A percentile compares a stretch with the other conserved stretches of the same genome.
These are phyloP conservation scores for Sapria himalayana DNA, from an alignment of 345 rosid species.

Conservation along the genomic window DNA sequence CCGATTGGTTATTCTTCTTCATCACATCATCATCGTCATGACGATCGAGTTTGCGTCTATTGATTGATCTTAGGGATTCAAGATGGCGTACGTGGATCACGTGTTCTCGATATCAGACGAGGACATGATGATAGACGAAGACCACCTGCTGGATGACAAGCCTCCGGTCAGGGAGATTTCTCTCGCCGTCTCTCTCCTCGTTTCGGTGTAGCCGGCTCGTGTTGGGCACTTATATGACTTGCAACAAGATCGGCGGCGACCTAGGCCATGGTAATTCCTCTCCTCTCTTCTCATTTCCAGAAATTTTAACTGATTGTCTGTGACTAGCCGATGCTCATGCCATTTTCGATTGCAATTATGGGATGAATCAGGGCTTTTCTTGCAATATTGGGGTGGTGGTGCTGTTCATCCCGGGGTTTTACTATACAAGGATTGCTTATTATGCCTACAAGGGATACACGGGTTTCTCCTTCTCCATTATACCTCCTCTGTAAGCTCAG, in stretches of 20 bases:
- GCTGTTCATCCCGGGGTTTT: conserved; percentile 81
- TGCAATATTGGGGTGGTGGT: conserved; percentile 54
- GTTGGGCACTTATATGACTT: conserved; percentile 50
- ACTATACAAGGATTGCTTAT: conserved; percentile 79
- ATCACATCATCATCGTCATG: too few species aligned
- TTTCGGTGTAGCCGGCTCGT: conserved; percentile 64
- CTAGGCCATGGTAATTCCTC: conserved; percentile 63
- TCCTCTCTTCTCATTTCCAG: neutral
- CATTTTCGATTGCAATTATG: neutral
- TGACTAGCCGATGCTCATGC: too few species aligned
- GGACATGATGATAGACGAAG: conserved; percentile 55
- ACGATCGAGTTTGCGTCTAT: too few species aligned
- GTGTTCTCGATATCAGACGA: conserved; percentile 93
- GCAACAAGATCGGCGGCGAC: conserved; percentile 72
- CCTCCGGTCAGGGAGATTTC: conserved; percentile 93
- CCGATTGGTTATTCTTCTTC: too few species aligned
- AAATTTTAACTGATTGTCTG: too few species aligned
- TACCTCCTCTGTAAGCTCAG: conserved; percentile 56
- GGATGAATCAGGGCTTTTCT: conserved; percentile 57
- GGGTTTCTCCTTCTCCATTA: conserved; percentile 89
- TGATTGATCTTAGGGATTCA: too few species aligned
- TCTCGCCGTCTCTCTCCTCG: conserved; percentile 69
- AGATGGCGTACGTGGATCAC: conserved; percentile 91
- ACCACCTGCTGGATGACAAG: conserved; percentile 43
- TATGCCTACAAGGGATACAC: conserved; percentile 91